A percentile compares a stretch with the other conserved stretches of the same genome.
These are phyloP conservation scores for Blastomyces gilchristii DNA, from an alignment of 2,329 filamentous ascomycete species.

Conservation along the genomic window DNA sequence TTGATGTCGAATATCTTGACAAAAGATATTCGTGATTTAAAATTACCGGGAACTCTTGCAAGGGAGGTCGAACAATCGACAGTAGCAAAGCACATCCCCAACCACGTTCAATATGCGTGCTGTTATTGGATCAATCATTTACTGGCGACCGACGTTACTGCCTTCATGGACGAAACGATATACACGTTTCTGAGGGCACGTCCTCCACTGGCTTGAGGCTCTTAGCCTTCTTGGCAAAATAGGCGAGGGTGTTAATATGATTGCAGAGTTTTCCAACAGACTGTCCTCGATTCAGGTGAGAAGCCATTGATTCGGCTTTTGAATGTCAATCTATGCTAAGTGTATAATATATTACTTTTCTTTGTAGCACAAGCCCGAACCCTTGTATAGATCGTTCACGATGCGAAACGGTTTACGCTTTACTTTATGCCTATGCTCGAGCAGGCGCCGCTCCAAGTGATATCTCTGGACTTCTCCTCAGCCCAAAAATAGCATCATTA, in stretches of 20 bases:
- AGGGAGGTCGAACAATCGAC: not conserved
- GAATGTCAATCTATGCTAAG: not conserved
- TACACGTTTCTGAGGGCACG: not conserved
- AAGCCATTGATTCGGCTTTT: not conserved
- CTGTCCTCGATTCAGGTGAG: not conserved
- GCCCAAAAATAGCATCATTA: no score
- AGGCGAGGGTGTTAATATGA: not conserved
- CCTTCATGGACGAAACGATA: not conserved
- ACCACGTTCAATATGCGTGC: slow-evolving; percentile 18
- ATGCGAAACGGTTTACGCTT: no score
- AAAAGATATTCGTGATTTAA: slow-evolving; percentile 11
- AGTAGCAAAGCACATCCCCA: slow-evolving; percentile 12
- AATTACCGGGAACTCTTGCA: not conserved
- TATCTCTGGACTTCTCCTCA: no score
- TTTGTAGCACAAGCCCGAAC: not conserved
- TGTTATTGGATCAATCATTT: slow-evolving; percentile 19
- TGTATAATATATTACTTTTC: not conserved
- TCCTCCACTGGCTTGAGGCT: not conserved
- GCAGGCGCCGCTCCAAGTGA: no score
- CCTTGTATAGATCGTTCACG: no score
- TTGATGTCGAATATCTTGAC: slow-evolving; percentile 6
- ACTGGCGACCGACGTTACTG: slow-evolving; percentile 2
- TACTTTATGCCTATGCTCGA: no score
- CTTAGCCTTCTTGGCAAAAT: not conserved
- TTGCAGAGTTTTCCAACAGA: not conserved